Percentiles rank a stretch among this genome's conserved stretches.
These are phyloP conservation scores for Ehretia macrophylla DNA, from an alignment of 257 asterid species.

Conservation along the genomic window DNA sequence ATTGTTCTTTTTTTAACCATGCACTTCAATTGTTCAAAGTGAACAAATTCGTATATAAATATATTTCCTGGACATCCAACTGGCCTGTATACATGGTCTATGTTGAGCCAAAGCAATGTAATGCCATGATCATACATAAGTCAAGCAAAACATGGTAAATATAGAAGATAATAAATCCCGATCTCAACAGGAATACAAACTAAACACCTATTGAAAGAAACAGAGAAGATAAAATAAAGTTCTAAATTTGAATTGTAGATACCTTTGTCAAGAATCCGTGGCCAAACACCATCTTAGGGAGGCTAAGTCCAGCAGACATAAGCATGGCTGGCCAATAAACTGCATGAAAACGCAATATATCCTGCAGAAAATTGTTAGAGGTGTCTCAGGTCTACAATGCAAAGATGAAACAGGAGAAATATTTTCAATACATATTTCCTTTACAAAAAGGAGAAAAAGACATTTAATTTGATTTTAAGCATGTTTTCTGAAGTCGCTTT, in stretches of 20 bases:
- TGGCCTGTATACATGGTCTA: too few relatives aligned
- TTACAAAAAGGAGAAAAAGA: too few relatives aligned
- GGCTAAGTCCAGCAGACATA: constrained; percentile 86
- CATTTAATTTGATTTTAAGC: too few relatives aligned
- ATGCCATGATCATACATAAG: not conserved
- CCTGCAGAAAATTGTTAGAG: constrained; percentile 40
- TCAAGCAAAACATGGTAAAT: not conserved
- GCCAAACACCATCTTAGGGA: constrained; percentile 91
- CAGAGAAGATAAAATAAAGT: not conserved
- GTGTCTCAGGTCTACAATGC: not conserved
- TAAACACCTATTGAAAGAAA: not conserved
- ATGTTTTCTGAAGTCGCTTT: not conserved
- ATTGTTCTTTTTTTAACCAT: too few relatives aligned
- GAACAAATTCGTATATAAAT: too few relatives aligned
- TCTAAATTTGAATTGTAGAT: constrained; percentile 12
- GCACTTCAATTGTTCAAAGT: too few relatives aligned
- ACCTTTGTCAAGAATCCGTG: constrained; percentile 99
- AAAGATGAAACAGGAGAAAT: too few relatives aligned
- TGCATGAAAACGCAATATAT: constrained; percentile 96
- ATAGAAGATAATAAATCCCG: not conserved
- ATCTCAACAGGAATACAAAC: not conserved
- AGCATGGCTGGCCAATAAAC: constrained; percentile 99
- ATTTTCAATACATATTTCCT: too few relatives aligned
- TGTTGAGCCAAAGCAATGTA: too few relatives aligned
- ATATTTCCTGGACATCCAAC: too few relatives aligned